Base-by-base conservation (phyloP, 108 stramenopile genomes). In the Skeletonema menzelii region DNA sequence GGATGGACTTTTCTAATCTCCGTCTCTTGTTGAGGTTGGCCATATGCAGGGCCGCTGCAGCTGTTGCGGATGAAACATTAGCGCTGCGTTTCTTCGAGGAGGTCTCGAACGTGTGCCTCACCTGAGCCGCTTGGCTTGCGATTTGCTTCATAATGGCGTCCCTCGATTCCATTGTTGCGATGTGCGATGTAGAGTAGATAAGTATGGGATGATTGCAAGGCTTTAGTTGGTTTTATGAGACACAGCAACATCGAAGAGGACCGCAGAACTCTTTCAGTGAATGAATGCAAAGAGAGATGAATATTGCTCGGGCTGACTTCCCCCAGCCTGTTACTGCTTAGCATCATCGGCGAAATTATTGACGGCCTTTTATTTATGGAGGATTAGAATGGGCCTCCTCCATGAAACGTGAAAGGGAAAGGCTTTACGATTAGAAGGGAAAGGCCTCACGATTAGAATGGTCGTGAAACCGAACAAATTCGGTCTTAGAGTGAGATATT, bases 21-120 rank as follows among this genome's bases (percentile, higher is more conserved):
- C 70, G 62, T 42, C 65, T 78, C 15, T 49, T 56, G 42, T 78
- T 70, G 26, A 78, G 49, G 12, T 34, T 63, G 17, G 77, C 77
- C 69, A 78, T 56, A 46, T 70, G 68, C 2, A 56, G 63, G 35
- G 77, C 77, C 0, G 70, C 70, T 19, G 77, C 77, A 5, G 70
- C 77, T 8, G 77, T 78, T 22, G 65, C 65, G 0, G 69, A 27
- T 3, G 57, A 66, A 3, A 69, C 59, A 24, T 44, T 24, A 34
- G 59, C 11, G 12, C 46, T 61, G 7, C 15, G 35, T 15, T 38
- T 53, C 27, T 37, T 31, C 31, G 67, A 55, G 24, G 34, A 42
- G 26, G 56, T 20, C 49, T 77, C 69, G 49, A 77, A 77, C 7
- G 53, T 66, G n/a, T 46, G 44, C 19, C 76, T 63, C 14, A 77